Evolutionary conservation across 1,284 basidiomycete species (phyloP), one percentile per base, ranked within the genome.

Genomic region (Apiotrichum sp.): DNA sequence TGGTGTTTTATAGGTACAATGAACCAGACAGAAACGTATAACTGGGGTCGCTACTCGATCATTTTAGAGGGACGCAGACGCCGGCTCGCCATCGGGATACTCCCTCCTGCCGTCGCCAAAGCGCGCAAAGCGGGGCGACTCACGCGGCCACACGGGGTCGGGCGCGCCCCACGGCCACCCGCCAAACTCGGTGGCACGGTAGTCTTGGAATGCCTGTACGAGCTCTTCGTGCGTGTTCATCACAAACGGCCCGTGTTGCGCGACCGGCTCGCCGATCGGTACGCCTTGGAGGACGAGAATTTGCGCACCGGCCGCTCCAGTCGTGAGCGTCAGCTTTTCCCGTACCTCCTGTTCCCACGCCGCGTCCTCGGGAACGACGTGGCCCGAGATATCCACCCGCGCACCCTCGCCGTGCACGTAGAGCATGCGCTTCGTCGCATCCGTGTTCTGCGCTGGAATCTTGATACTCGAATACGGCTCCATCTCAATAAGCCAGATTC

Each of bases 221-320:
- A 57, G 49, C 51, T 61, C 56, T 31, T 58, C 43, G 32, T 57
- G 40, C 14, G 59, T 58, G 50, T 56, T 61, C 50, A 55, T 56
- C 22, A 61, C 59, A 14, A 61, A 61, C 11, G 59, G 59, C 13
- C 59, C 59, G n/a, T 57, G 41, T 14, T 50, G 31, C 33, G 51
- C 56, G 22, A 57, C 32, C 31, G 59, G 59, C 48, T 61, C 59
- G 39, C 46, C 36, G 36, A 61, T 57, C 13, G 48, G 47, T 14
- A 52, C 48, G 8, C 38, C 47, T 48, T 61, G 59, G 41, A 61
- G 56, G 7, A 61, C 48, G 41, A 61, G 50, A 33, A 61, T 42
- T 16, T 45, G 44, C 6, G 56, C 16, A 6, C 40, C 22, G 6
- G 40, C 50, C 32, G 45, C 13, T 7, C 36, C 52, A 31, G 36